Evolutionary conservation across 2,329 filamentous ascomycete genomes (phyloP).

Genomic region (Aspergillus sp.): DNA sequence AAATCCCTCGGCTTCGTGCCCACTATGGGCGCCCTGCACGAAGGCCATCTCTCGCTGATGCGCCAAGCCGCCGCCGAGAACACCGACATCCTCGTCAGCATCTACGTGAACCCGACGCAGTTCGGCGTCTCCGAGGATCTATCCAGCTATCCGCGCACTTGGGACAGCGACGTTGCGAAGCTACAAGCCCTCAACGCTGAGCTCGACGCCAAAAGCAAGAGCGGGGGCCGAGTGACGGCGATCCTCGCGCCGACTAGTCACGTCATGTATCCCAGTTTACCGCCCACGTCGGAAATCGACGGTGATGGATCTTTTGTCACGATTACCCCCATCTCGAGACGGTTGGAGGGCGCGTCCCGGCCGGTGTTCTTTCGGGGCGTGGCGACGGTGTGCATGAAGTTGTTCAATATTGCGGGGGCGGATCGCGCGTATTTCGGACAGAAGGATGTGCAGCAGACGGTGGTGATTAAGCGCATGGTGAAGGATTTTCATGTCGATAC

Average conservation of each 20-base stretch:
- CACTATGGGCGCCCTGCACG: constrained; percentile 97
- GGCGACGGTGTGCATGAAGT: constrained; percentile 92
- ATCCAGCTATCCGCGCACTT: constrained; percentile 84
- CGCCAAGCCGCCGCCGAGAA: constrained; percentile 80
- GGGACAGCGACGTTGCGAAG: constrained; percentile 71
- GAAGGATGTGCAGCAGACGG: constrained; percentile 96
- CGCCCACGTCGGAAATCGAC: constrained; percentile 67
- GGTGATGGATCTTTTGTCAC: constrained; percentile 87
- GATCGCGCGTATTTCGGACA: constrained; percentile 90
- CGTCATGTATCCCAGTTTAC: constrained; percentile 86
- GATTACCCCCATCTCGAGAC: constrained; percentile 77
- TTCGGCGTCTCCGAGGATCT: constrained; percentile 90
- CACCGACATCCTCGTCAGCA: constrained; percentile 81
- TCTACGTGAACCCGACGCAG: constrained; percentile 96
- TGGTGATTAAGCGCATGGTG: constrained; percentile 83
- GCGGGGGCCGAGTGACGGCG: constrained; percentile 68
- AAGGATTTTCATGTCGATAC: constrained; percentile 80
- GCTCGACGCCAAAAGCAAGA: constrained; percentile 58
- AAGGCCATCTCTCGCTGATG: constrained; percentile 83
- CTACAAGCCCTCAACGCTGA: constrained; percentile 69
- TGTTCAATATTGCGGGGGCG: constrained; percentile 79
- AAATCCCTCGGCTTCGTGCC: constrained; percentile 84
- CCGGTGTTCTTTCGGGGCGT: constrained; percentile 97
- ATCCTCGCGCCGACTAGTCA: constrained; percentile 82
- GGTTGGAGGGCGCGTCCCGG: constrained; percentile 79